Evolutionary conservation across 2,329 filamentous ascomycete genomes (phyloP).

Genomic region (Fusarium praegraminearum): DNA sequence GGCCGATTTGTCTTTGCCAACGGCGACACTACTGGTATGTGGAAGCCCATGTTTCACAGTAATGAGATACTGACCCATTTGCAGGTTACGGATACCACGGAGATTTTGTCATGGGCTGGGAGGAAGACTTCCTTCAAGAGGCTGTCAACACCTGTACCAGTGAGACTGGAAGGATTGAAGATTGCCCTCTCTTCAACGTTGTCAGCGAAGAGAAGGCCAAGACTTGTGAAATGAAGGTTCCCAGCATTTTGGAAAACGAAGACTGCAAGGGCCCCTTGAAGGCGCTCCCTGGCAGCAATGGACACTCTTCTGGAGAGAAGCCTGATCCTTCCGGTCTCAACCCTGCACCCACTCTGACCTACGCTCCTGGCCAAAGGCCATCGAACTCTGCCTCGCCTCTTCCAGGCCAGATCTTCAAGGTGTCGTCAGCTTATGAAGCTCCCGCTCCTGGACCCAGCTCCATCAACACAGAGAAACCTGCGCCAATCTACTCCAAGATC

Average conservation of each 20-base stretch:
- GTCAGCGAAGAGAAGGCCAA: constrained; percentile 69
- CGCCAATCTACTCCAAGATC: constrained; percentile 13
- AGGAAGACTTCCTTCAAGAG: constrained; percentile 73
- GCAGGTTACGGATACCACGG: constrained; percentile 80
- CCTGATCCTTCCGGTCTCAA: constrained; percentile 20
- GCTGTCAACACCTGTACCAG: constrained; percentile 84
- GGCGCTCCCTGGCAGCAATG: constrained; percentile 74
- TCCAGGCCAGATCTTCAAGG: constrained; percentile 60
- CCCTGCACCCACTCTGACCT: constrained; percentile 49
- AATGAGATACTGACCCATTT: constrained; percentile 75
- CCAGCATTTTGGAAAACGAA: constrained; percentile 67
- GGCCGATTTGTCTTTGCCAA: constrained; percentile 83
- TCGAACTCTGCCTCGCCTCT: constrained; percentile 51
- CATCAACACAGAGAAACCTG: constrained; percentile 17
- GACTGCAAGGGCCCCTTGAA: constrained; percentile 67
- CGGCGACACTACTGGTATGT: constrained; percentile 78
- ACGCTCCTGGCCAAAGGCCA: constrained; percentile 53
- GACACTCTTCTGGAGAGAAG: constrained; percentile 54
- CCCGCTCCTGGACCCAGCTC: constrained; percentile 32
- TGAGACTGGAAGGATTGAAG: constrained; percentile 73
- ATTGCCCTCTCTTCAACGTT: constrained; percentile 81
- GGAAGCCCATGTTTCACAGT: not conserved
- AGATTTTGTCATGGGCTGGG: constrained; percentile 87
- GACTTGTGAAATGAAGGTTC: constrained; percentile 73
- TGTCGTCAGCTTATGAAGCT: constrained; percentile 42